A percentile compares a stretch with the other conserved stretches of the same genome.
Conservation (phyloP, 1,284 basidiomycete genomes). For the Ceratobasidium sp. region DNA sequence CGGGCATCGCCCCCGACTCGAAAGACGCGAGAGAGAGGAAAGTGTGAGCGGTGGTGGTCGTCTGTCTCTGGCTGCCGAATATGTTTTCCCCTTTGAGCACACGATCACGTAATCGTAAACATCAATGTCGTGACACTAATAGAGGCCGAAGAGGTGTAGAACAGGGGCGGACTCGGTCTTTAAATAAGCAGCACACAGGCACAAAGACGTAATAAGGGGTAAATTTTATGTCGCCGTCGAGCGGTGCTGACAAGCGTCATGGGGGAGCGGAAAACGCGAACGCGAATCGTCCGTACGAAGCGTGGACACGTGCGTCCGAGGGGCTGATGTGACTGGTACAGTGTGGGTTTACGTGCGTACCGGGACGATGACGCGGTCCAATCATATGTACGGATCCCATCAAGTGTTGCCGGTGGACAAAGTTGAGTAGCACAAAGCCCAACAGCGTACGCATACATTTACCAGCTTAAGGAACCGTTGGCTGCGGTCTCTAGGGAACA, state of each 20-base stretch:
- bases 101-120: constrained; percentile 30
- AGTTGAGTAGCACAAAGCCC: not conserved
- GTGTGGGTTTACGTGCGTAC: not conserved
- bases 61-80: not conserved
- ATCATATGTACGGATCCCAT: not conserved
- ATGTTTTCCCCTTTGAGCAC: not conserved
- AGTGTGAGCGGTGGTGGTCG: not conserved
- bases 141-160: not conserved
- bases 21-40: not conserved
- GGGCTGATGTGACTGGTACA: not conserved
- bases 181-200: not conserved
- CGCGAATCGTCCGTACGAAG: not conserved
- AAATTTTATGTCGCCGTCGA: not conserved
- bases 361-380: not conserved
- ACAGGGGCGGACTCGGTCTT: not conserved
- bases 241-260: not conserved
- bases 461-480: not conserved
- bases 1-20: constrained; percentile 54
- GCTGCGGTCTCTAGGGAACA: too few species aligned
- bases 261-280: not conserved
- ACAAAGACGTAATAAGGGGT: not conserved
- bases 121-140: not conserved
- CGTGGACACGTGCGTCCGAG: constrained; percentile 1
- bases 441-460: not conserved
- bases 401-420: not conserved